These are phyloP conservation scores for Condylostoma magnum DNA, from an alignment of 169 alveolate genomes.

Conservation along the genomic window DNA sequence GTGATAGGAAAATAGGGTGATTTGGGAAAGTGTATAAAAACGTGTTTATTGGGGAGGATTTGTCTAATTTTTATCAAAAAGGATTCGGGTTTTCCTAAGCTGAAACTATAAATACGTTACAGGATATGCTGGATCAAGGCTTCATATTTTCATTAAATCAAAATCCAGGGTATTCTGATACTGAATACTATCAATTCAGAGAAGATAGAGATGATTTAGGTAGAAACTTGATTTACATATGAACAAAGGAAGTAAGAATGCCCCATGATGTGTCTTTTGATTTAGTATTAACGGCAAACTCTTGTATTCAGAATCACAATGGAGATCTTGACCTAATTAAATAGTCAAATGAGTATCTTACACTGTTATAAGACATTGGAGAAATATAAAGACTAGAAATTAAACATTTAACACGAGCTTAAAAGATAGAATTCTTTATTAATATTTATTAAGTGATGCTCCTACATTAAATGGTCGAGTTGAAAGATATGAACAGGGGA, in stretches of 20 bases:
- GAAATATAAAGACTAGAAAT: constrained; percentile 35
- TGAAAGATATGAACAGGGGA: constrained; percentile 19
- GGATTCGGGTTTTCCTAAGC: constrained; percentile 11
- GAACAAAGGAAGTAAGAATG: constrained; percentile 34
- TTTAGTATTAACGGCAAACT: constrained; percentile 25
- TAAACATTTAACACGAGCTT: background rate
- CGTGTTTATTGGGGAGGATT: constrained; percentile 46
- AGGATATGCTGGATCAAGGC: constrained; percentile 46
- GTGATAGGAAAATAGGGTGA: constrained; percentile 44
- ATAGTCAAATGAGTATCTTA: constrained; percentile 26
- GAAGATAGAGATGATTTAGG: constrained; percentile 57
- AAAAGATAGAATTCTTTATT: constrained; percentile 42
- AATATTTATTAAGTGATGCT: constrained; percentile 52
- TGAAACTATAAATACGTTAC: constrained; percentile 22
- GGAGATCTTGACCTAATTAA: constrained; percentile 30
- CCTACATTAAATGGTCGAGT: constrained; percentile 34
- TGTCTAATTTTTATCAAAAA: constrained; percentile 27
- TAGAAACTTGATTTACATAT: constrained; percentile 42
- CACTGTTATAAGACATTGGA: constrained; percentile 13
- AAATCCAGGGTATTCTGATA: background rate
- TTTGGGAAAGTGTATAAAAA: constrained; percentile 35
- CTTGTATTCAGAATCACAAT: constrained; percentile 16
- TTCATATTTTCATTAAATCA: constrained; percentile 30
- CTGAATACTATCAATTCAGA: constrained; percentile 20
- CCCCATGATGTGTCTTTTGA: constrained; percentile 34